Percentiles rank a stretch among this genome's conserved stretches.
Evolutionary conservation across 2,329 filamentous ascomycete species (phyloP).

Genomic region (Dothidotthia symphoricarpi): DNA sequence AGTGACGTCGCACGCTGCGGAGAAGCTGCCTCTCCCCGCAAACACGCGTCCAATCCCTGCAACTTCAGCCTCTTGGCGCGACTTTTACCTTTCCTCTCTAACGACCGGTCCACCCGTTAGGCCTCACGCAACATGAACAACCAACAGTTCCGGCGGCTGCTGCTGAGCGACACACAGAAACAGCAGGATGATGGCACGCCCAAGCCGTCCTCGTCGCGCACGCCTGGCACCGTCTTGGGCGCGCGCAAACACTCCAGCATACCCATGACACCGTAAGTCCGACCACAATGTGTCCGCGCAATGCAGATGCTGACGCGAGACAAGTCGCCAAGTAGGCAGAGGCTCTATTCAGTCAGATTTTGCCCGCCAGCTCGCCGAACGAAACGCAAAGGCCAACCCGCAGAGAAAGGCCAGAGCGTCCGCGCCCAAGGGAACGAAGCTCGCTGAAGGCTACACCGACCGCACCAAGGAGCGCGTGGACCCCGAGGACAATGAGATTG

Average conservation of each 20-base stretch:
- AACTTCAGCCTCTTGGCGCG: slow-evolving; percentile 1
- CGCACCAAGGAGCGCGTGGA: slow-evolving; percentile 65
- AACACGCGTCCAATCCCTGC: not conserved
- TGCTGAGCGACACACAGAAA: slow-evolving; percentile 56
- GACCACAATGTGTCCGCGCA: not conserved
- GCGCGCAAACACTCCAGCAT: slow-evolving; percentile 78
- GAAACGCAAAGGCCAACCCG: slow-evolving; percentile 55
- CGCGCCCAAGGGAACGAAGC: slow-evolving; percentile 77
- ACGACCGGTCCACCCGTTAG: not conserved
- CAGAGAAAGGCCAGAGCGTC: slow-evolving; percentile 75
- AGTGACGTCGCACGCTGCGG: slow-evolving; percentile 2
- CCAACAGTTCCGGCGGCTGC: slow-evolving; percentile 82
- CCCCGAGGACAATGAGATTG: slow-evolving; percentile 56
- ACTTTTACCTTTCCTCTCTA: slow-evolving; percentile 4
- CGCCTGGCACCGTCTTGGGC: slow-evolving; percentile 58
- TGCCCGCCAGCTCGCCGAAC: slow-evolving; percentile 78
- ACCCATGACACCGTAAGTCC: slow-evolving; percentile 85
- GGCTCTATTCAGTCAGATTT: slow-evolving; percentile 64
- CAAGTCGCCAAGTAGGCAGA: slow-evolving; percentile 63
- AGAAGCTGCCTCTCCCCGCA: slow-evolving; percentile 1
- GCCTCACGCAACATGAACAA: slow-evolving; percentile 72
- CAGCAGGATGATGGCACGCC: slow-evolving; percentile 31
- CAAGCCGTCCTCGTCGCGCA: slow-evolving; percentile 29
- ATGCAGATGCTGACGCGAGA: slow-evolving; percentile 5
- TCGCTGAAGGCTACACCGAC: slow-evolving; percentile 80